Base-by-base conservation (phyloP, 2,329 filamentous ascomycete genomes). In the Calonectria leucothoes region DNA sequence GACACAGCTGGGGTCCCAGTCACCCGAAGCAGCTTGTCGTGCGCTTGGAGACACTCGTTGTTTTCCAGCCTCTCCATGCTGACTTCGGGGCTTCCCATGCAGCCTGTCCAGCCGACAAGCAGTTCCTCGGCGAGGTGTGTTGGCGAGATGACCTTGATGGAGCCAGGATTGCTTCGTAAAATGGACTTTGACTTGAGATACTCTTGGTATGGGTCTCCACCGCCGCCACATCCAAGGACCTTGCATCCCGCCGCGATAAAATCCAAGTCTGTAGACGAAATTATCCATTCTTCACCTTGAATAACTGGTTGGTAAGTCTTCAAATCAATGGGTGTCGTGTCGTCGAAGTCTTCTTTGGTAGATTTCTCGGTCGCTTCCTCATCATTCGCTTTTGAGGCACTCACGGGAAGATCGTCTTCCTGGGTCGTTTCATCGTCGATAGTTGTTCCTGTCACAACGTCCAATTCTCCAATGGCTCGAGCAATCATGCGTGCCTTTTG, bases 211-310 rank as follows among this genome's bases (percentile, higher is more conserved):
- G 49, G 25, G n/a, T 73, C 67, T 33, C 73, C 73, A 6, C 87
- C 87, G 6, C 87, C 87, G 6, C 86, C 88, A 66, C 87, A 88
- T 2, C 86, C 87, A 0, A 89, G 81, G 11, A 89, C 83, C 45
- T 87, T 87, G 69, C 86, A 86, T 1, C 88, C 88, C 63, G 86
- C 85, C 2, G 85, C 82, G 4, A 89, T 81, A 66, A 85, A 88
- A 59, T 85, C 82, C 31, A 88, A 79, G 76, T 89, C 88, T 0
- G 84, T 84, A 71, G 87, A 84, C 3, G 84, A 86, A 17, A 89
- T 79, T 69, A 83, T 82, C 88, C 87, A 89, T 59, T 85, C 82
- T 3, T 59, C 66, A 5, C 85, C 81, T 52, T 42, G 31, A 7
- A 72, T 35, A 12, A 25, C 4, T n/a, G 65, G 70, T 6, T 55